Evolutionary conservation across 2,329 filamentous ascomycete species (phyloP).

Genomic region (Hypoxylon sp.): DNA sequence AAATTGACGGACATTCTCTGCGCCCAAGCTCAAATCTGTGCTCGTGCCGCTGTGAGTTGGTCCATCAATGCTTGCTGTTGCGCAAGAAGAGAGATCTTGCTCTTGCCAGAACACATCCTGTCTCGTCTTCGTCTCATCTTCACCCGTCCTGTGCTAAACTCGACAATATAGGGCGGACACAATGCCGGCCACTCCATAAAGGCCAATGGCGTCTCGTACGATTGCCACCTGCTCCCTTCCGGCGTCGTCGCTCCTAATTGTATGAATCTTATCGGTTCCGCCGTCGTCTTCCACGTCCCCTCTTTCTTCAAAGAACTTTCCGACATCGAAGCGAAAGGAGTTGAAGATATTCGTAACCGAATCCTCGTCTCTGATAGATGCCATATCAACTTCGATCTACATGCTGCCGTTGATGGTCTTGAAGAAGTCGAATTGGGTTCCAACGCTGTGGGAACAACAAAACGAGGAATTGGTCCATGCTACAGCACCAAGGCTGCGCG

Average conservation of each 20-base stretch:
- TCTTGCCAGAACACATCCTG: background rate
- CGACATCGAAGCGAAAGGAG: conserved; percentile 20
- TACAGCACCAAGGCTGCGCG: conserved; percentile 71
- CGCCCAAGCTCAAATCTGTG: conserved; percentile 21
- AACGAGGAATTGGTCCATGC: conserved; percentile 42
- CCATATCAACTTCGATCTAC: conserved; percentile 20
- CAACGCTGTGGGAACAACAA: conserved; percentile 6
- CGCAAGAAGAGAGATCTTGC: background rate
- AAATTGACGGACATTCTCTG: conserved; percentile 26
- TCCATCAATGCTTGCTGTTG: background rate
- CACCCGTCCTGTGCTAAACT: background rate
- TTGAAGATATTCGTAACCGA: conserved; percentile 9
- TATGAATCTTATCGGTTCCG: conserved; percentile 66
- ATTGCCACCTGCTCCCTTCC: conserved; percentile 62
- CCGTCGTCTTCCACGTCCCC: conserved; percentile 24
- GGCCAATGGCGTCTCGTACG: conserved; percentile 26
- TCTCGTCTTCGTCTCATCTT: background rate
- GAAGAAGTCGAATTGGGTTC: conserved; percentile 19
- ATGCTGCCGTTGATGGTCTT: conserved; percentile 29
- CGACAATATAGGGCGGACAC: conserved; percentile 16
- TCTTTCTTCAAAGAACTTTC: conserved; percentile 26
- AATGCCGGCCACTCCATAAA: conserved; percentile 33
- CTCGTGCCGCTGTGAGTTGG: conserved; percentile 23
- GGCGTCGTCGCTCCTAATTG: conserved; percentile 69
- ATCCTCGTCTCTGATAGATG: conserved; percentile 13